These are phyloP conservation scores for Morella rubra DNA, from an alignment of 306 rosid species.

Conservation along the genomic window DNA sequence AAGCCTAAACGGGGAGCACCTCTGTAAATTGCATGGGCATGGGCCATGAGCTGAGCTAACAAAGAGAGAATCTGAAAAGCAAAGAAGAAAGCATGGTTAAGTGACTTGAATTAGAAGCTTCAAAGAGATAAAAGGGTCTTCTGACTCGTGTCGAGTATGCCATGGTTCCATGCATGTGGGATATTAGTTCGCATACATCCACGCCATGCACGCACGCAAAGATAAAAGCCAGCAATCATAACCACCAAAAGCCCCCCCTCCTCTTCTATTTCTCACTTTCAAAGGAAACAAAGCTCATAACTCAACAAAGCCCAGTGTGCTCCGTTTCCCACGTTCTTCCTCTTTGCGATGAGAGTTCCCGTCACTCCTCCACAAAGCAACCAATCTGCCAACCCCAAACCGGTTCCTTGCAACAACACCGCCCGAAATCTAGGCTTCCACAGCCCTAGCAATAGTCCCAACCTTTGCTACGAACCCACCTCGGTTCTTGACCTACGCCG, in stretches of 20 bases:
- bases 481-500: slow-evolving; percentile 79
- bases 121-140: slow-evolving; percentile 39
- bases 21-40: background rate
- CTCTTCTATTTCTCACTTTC: slow-evolving; percentile 33
- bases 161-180: slow-evolving; percentile 23
- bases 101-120: slow-evolving; percentile 48
- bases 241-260: slow-evolving; percentile 50
- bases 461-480: slow-evolving; percentile 68
- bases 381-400: slow-evolving; percentile 38
- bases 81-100: slow-evolving; percentile 20
- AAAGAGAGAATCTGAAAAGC: slow-evolving; percentile 27
- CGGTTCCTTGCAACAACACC: slow-evolving; percentile 27
- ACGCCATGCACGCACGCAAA: slow-evolving; percentile 54
- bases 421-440: slow-evolving; percentile 26
- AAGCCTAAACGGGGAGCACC: background rate
- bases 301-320: slow-evolving; percentile 7
- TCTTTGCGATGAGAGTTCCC: slow-evolving; percentile 73
- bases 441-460: slow-evolving; percentile 25
- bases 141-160: slow-evolving; percentile 39
- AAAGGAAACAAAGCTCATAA: background rate
- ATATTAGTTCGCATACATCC: background rate
- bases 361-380: slow-evolving; percentile 42
- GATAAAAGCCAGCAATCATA: slow-evolving; percentile 59
- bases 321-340: background rate
- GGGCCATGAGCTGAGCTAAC: background rate